A percentile compares a stretch with the other conserved stretches of the same genome.
These are phyloP conservation scores for Wallemia ichthyophaga DNA, from an alignment of 1,284 basidiomycete genomes.

Conservation along the genomic window DNA sequence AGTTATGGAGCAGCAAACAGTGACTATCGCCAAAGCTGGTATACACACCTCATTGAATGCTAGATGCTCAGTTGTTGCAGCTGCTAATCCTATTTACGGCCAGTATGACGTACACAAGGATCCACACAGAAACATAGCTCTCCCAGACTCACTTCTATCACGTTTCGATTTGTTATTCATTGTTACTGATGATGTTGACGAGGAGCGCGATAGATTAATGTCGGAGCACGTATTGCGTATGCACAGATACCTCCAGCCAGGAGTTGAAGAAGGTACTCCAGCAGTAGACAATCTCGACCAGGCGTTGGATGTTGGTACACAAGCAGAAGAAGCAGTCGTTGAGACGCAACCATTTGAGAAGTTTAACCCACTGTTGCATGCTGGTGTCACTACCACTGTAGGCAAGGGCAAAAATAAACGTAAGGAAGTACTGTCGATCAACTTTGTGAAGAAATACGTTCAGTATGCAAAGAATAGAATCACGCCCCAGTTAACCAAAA, in stretches of 20 bases:
- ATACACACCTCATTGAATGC: conserved; percentile 97
- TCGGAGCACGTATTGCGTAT: conserved; percentile 93
- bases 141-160: conserved; percentile 89
- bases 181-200: conserved; percentile 92
- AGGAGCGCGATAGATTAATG: conserved; percentile 70
- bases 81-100: conserved; percentile 96
- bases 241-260: conserved; percentile 87
- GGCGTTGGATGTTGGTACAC: conserved; percentile 47
- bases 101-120: conserved; percentile 99
- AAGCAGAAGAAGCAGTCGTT: conserved; percentile 19
- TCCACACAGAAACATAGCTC: conserved; percentile 91
- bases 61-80: conserved; percentile 86
- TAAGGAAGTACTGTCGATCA: conserved; percentile 63
- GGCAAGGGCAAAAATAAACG: conserved; percentile 22
- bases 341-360: conserved; percentile 77
- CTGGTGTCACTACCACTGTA: conserved; percentile 27
- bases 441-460: conserved; percentile 95
- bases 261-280: conserved; percentile 74
- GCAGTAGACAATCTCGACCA: conserved; percentile 64
- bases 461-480: conserved; percentile 82
- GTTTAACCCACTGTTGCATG: conserved; percentile 79
- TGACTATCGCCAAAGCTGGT: conserved; percentile 96
- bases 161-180: conserved; percentile 98
- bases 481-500: conserved; percentile 60
- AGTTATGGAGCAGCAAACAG: conserved; percentile 99